A percentile compares a stretch with the other conserved stretches of the same genome.
Conservation (phyloP, 176 grass and related monocot species). For the Raddia guianensis region DNA sequence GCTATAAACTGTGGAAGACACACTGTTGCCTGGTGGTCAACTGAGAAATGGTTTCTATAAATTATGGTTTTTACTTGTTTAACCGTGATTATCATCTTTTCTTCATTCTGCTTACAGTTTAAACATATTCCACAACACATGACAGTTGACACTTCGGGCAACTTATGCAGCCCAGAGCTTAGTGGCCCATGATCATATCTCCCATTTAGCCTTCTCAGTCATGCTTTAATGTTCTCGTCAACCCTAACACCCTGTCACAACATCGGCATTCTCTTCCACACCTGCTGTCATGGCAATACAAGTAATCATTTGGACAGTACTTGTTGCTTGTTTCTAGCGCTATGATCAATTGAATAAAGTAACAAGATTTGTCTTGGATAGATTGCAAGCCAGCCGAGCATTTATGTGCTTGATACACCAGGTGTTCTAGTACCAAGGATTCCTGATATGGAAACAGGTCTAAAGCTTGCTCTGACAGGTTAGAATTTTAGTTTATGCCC, state of each 20-base stretch:
- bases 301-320: neutral
- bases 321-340: slow-evolving; percentile 11
- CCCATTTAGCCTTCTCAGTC: neutral
- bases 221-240: neutral
- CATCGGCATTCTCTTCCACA: neutral
- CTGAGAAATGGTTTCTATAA: neutral
- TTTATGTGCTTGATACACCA: slow-evolving; percentile 98
- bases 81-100: neutral
- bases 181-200: slow-evolving; percentile 2
- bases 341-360: slow-evolving; percentile 23
- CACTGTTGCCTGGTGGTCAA: neutral
- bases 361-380: slow-evolving; percentile 47
- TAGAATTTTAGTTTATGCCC: slow-evolving; percentile 11
- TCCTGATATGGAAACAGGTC: slow-evolving; percentile 84
- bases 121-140: neutral
- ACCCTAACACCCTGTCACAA: neutral
- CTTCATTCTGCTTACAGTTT: slow-evolving; percentile 6
- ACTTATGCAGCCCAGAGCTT: neutral
- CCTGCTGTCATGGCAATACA: neutral
- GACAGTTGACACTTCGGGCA: neutral
- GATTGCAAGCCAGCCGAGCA: slow-evolving; percentile 94
- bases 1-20: neutral
- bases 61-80: slow-evolving; percentile 8
- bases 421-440: slow-evolving; percentile 95
- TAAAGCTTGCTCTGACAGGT: slow-evolving; percentile 98